Percentiles rank a stretch among this genome's conserved stretches.
phyloP scores from a whole-genome alignment of 2,329 filamentous ascomycete species.

The Alternaria conjuncta region DNA sequence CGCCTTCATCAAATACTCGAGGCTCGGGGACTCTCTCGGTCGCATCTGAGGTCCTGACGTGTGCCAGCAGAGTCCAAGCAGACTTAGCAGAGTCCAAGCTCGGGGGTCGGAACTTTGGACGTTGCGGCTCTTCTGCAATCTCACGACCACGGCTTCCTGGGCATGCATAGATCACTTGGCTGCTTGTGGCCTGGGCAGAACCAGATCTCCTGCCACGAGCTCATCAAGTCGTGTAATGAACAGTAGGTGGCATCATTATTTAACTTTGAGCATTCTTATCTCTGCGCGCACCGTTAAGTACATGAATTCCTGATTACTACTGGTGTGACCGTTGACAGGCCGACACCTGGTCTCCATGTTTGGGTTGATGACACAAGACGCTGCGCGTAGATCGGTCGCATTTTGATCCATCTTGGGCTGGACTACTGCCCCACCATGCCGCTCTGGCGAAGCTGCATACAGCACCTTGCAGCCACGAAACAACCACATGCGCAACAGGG shows the following conservation, averaged over 20 bases:
- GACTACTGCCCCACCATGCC: constrained; percentile 4
- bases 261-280: not conserved
- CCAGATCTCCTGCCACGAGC: not conserved
- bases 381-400: constrained; percentile 16
- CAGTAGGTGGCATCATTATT: not conserved
- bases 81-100: not conserved
- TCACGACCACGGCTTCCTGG: not conserved
- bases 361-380: constrained; percentile 11
- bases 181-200: not conserved
- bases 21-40: constrained; percentile 1
- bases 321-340: not conserved
- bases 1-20: not conserved
- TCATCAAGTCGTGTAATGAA: not conserved
- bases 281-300: not conserved
- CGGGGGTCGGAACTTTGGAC: not conserved
- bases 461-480: not conserved
- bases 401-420: constrained; percentile 2
- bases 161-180: not conserved
- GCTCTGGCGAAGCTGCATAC: not conserved
- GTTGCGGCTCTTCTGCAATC: not conserved
- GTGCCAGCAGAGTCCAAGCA: not conserved
- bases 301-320: not conserved
- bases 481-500: not conserved
- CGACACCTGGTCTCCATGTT: not conserved
- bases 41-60: not conserved